phyloP scores from a whole-genome alignment of 768 basidiomycete genomes.

The Holtermanniella nyarrowii region DNA sequence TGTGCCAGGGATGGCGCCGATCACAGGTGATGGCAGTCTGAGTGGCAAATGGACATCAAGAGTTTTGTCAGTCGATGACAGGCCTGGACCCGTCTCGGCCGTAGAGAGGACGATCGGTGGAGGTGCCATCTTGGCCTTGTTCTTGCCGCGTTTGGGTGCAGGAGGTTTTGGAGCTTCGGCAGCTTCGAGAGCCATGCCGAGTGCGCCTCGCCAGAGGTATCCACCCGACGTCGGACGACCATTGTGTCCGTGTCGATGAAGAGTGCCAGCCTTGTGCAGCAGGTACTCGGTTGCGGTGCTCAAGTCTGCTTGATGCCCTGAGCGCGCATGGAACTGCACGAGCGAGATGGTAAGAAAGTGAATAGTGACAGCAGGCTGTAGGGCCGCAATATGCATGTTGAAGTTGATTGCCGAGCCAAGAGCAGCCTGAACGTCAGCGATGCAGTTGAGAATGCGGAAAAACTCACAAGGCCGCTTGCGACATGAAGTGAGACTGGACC shows the following conservation, averaged over 20 bases:
- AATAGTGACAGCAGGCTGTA: not conserved
- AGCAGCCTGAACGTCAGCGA: not conserved
- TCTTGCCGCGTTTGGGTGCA: not conserved
- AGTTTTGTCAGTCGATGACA: not conserved
- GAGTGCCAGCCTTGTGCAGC: not conserved
- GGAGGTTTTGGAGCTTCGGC: not conserved
- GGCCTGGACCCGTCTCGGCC: not conserved
- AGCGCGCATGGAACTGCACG: not conserved
- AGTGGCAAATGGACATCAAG: not conserved
- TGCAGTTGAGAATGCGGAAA: not conserved
- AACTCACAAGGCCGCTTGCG: not conserved
- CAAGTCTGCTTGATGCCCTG: not conserved
- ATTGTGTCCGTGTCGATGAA: not conserved
- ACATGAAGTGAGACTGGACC: not conserved
- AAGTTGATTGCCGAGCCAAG: not conserved
- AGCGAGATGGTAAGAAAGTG: not conserved
- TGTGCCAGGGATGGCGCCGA: not conserved
- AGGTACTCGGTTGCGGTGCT: not conserved
- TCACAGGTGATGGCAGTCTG: not conserved
- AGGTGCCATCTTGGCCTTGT: not conserved
- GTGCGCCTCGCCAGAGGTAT: not conserved
- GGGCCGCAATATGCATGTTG: not conserved
- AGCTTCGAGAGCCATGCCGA: not conserved
- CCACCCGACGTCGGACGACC: not conserved
- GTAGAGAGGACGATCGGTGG: not conserved